Base-by-base conservation (phyloP, 1,284 basidiomycete genomes). In the Ceraceosorus bombacis region DNA sequence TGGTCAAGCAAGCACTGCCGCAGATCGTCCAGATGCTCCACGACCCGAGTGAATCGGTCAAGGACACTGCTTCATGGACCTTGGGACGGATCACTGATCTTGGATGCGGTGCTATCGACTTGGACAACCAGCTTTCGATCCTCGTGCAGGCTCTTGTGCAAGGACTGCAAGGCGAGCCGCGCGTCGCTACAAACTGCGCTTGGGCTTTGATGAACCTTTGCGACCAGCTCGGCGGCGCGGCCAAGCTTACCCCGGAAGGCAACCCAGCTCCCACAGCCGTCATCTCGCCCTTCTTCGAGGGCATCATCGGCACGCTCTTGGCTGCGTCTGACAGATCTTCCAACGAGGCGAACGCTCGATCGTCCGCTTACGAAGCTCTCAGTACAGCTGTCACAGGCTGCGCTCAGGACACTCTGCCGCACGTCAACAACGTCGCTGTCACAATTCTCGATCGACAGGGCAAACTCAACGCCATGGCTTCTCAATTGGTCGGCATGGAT, bases 51-150 rank as follows among this genome's bases (percentile, higher is more conserved):
- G 61, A 85, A 4, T 88, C 91, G 63, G 95, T 99, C 70, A 91
- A 93, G 79, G 95, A 98, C 78, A 95, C 92, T 1, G 91, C 90
- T 15, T 93, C 95, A 1, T 99, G 95, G 94, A 97, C 95, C 0
- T 83, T 99, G 5, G 93, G 92, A 49, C 83, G 92, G 52, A 95
- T 99, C 69, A 94, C 91, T 73, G 94, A 98, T 77, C 81, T 91
- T 65, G 82, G 96, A 70, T 86, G 94, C 72, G 81, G 84, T 53
- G 86, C 87, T 17, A 93, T 99, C 81, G 88, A 93, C 76, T 86
- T 88, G 6, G 90, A 94, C 69, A 84, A 88, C 12, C 91, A 97
- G 77, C 82, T 97, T 10, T 87, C 89, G 64, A 84, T 86, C 13
- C 82, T 98, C 54, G 82, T 98, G 57, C 84, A 86, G 37, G 90